Percentiles rank a stretch among this genome's conserved stretches.
phyloP scores from a whole-genome alignment of 164 flowering plant genomes.

The Buxus sempervirens region DNA sequence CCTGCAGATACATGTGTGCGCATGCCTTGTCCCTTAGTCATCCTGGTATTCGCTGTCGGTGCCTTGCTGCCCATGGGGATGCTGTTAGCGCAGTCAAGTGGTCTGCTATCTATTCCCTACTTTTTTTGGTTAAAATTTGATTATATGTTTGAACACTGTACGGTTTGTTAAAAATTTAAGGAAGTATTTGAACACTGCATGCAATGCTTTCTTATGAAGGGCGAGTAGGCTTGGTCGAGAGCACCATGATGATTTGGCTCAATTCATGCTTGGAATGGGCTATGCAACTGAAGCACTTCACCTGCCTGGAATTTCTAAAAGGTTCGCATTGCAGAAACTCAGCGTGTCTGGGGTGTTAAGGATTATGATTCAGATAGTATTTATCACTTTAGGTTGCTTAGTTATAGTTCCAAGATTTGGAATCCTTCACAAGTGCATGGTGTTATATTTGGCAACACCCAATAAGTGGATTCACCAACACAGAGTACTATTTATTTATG shows the following conservation, averaged over 20 bases:
- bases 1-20: conserved; percentile 85
- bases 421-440: no score
- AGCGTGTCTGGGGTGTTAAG: neutral
- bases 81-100: conserved; percentile 99
- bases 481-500: no score
- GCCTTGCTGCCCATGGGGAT: conserved; percentile 99
- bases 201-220: conserved; percentile 41
- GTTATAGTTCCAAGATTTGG: no score
- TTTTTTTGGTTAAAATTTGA: neutral
- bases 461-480: no score
- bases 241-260: conserved; percentile 98
- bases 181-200: neutral
- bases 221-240: conserved; percentile 99
- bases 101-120: conserved; percentile 21
- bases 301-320: conserved; percentile 97
- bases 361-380: neutral
- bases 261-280: conserved; percentile 98
- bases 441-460: no score
- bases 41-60: conserved; percentile 98
- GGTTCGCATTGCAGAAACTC: conserved; percentile 32
- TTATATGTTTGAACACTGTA: conserved; percentile 1
- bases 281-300: conserved; percentile 98
- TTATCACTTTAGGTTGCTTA: neutral
- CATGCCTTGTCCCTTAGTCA: conserved; percentile 94
- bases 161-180: neutral